Percentiles rank a stretch among this genome's conserved stretches.
phyloP scores from a whole-genome alignment of 345 rosid species.

The Erucastrum elatum region DNA sequence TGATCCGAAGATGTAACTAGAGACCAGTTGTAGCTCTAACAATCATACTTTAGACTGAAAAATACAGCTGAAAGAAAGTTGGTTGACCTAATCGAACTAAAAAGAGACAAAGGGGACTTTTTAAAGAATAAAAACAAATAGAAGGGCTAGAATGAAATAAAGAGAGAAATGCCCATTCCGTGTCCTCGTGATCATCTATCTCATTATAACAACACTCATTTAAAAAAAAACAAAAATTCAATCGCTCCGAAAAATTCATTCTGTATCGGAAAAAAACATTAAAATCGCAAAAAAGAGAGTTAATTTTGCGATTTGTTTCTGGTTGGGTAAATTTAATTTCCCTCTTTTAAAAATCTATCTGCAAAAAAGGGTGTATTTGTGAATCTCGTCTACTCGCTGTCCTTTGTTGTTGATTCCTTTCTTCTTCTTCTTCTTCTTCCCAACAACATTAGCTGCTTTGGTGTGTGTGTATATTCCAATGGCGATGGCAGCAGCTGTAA shows the following conservation, averaged over 20 bases:
- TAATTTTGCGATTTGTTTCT: conserved; percentile 16
- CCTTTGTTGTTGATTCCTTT: neutral
- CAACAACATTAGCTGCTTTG: conserved; percentile 10
- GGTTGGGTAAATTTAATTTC: neutral
- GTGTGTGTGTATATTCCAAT: conserved; percentile 42
- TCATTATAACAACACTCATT: too few relatives aligned
- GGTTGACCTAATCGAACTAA: neutral
- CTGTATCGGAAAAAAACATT: conserved; percentile 12
- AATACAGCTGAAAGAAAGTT: neutral
- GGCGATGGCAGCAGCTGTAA: conserved; percentile 77
- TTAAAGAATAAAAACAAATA: neutral
- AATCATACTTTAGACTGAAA: neutral
- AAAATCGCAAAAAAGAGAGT: conserved; percentile 6
- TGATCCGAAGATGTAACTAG: neutral
- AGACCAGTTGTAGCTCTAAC: too few relatives aligned
- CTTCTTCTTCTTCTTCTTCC: too few relatives aligned
- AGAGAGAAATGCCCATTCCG: neutral
- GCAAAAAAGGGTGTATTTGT: conserved; percentile 15
- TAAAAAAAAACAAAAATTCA: neutral
- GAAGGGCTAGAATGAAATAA: neutral
- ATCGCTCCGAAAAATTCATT: conserved; percentile 16
- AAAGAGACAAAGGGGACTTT: neutral
- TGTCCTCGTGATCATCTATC: conserved; percentile 39
- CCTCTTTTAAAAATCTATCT: neutral
- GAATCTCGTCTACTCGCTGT: conserved; percentile 12